Conservation (phyloP, 2,329 filamentous ascomycete genomes). For the Fusarium sp. region DNA sequence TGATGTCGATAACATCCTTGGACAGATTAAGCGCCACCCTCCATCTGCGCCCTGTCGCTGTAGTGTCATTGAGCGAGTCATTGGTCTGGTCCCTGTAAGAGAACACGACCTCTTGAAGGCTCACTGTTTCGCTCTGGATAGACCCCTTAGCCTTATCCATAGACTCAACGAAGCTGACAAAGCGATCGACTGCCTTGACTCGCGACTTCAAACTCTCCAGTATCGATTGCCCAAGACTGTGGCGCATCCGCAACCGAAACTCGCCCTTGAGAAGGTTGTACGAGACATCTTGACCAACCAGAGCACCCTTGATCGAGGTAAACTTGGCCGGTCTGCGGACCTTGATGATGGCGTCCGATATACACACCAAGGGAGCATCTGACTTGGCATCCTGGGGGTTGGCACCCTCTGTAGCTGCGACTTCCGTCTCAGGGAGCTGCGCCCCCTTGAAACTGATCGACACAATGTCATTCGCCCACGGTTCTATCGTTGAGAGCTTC, state of each 20-base stretch:
- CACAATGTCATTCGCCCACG: slow-evolving; percentile 71
- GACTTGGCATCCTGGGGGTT: slow-evolving; percentile 3
- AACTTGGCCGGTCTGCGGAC: slow-evolving; percentile 67
- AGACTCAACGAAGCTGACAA: slow-evolving; percentile 77
- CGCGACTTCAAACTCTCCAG: slow-evolving; percentile 69
- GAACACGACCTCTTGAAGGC: slow-evolving; percentile 74
- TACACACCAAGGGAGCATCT: slow-evolving; percentile 49
- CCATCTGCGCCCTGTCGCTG: slow-evolving; percentile 52
- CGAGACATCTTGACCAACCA: slow-evolving; percentile 69
- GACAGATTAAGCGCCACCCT: slow-evolving; percentile 70
- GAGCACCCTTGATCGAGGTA: slow-evolving; percentile 63
- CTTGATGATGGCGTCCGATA: slow-evolving; percentile 66
- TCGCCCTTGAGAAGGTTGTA: slow-evolving; percentile 71
- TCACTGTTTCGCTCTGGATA: slow-evolving; percentile 69
- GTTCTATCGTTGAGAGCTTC: slow-evolving; percentile 44
- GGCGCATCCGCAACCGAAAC: slow-evolving; percentile 71
- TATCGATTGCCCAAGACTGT: slow-evolving; percentile 68
- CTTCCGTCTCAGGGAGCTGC: slow-evolving; percentile 40
- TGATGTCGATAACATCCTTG: slow-evolving; percentile 65
- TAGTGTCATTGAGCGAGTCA: background rate
- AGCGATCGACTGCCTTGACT: slow-evolving; percentile 74
- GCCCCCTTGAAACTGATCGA: slow-evolving; percentile 68
- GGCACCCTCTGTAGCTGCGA: slow-evolving; percentile 10
- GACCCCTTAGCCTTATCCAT: slow-evolving; percentile 67
- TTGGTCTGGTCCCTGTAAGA: slow-evolving; percentile 65